Evolutionary conservation across 805 yeast species (phyloP).

Genomic region (Candida xyloterini): DNA sequence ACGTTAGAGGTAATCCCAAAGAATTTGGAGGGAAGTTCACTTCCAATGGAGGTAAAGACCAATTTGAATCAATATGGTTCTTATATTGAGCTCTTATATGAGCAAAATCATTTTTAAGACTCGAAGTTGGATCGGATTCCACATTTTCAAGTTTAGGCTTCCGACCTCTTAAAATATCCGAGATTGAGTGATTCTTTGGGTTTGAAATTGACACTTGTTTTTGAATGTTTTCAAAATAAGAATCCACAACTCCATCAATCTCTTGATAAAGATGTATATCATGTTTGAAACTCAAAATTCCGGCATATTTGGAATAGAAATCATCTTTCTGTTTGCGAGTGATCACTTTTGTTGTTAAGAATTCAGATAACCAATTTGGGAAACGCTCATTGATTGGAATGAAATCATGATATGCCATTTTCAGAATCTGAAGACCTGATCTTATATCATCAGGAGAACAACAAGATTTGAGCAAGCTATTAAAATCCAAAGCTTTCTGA

Average conservation of each 20-base stretch:
- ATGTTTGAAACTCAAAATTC: constrained; percentile 6
- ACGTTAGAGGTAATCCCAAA: constrained; percentile 24
- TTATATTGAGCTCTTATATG: constrained; percentile 17
- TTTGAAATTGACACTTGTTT: constrained; percentile 4
- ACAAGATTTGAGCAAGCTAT: constrained; percentile 2
- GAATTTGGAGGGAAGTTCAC: constrained; percentile 18
- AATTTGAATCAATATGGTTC: constrained; percentile 9
- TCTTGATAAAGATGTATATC: constrained; percentile 4
- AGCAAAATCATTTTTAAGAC: background rate
- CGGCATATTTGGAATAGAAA: constrained; percentile 8
- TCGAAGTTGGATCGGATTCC: background rate
- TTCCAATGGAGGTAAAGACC: constrained; percentile 13
- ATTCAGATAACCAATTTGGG: constrained; percentile 19
- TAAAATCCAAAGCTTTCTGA: constrained; percentile 1
- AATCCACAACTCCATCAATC: constrained; percentile 4
- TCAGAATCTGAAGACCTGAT: constrained; percentile 9
- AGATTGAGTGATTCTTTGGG: constrained; percentile 5
- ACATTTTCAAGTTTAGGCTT: background rate
- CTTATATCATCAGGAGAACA: constrained; percentile 8
- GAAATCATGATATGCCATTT: constrained; percentile 6
- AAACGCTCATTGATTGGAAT: constrained; percentile 7
- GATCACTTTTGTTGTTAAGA: constrained; percentile 4
- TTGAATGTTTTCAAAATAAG: constrained; percentile 8
- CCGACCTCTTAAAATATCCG: constrained; percentile 5
- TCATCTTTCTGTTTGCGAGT: constrained; percentile 8